These are phyloP conservation scores for Mortierella sp. DNA, from an alignment of 371 early-diverging fungal genomes.

Conservation along the genomic window DNA sequence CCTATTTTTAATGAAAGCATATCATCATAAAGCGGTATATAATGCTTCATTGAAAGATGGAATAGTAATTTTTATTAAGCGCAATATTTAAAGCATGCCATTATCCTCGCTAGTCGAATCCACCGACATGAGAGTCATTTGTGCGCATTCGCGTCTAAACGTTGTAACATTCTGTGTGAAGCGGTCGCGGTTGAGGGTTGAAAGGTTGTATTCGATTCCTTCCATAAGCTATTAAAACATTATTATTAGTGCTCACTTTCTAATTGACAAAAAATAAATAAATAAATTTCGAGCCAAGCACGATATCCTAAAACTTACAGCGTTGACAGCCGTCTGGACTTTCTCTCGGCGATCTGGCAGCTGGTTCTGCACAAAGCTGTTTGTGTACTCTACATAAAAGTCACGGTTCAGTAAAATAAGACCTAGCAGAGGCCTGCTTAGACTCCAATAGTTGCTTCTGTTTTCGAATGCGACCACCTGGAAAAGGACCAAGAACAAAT, in stretches of 20 bases:
- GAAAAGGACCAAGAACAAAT: constrained; percentile 74
- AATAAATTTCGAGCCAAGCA: too few relatives aligned
- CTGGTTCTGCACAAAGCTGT: constrained; percentile 77
- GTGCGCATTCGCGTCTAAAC: constrained; percentile 70
- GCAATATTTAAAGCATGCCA: constrained; percentile 26
- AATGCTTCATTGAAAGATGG: background rate
- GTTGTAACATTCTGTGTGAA: constrained; percentile 85
- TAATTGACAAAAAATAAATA: constrained; percentile 60
- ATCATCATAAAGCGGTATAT: background rate
- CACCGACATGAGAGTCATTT: constrained; percentile 45
- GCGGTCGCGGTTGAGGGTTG: constrained; percentile 77
- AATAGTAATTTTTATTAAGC: background rate
- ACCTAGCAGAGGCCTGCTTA: constrained; percentile 85
- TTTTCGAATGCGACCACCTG: constrained; percentile 86
- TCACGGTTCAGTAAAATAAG: constrained; percentile 80
- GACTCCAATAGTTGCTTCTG: constrained; percentile 83
- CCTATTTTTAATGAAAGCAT: constrained; percentile 33
- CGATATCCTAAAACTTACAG: constrained; percentile 50
- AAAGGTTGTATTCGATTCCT: constrained; percentile 73
- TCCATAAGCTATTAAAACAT: constrained; percentile 68
- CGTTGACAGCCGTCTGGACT: constrained; percentile 69
- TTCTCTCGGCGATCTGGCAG: constrained; percentile 77
- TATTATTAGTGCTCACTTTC: constrained; percentile 64
- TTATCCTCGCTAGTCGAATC: constrained; percentile 16
- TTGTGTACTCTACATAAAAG: constrained; percentile 76